Evolutionary conservation across 495 filamentous ascomycete species (phyloP).

Genomic region (Xylaria acuta): DNA sequence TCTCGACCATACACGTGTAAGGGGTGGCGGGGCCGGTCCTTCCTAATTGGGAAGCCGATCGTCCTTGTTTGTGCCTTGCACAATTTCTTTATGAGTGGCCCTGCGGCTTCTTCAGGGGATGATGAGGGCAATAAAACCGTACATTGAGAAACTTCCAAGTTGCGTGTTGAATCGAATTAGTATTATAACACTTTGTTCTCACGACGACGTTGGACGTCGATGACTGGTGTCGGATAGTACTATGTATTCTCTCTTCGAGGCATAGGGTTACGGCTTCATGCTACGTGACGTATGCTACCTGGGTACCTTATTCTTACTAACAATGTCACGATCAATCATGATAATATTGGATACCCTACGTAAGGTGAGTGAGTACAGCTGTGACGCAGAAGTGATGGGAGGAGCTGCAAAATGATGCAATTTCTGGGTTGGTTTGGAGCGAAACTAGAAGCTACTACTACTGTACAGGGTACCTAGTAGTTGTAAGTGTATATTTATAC

Average conservation of each 20-base stretch:
- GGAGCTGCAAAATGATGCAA: conserved; percentile 14
- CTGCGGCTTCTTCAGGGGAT: neutral
- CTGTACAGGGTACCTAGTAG: too few species aligned
- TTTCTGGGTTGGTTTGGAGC: neutral
- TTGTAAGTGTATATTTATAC: conserved; percentile 5
- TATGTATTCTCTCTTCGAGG: neutral
- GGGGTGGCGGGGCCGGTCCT: conserved; percentile 1
- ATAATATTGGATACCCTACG: neutral
- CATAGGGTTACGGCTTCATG: neutral
- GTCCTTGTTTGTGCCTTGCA: neutral
- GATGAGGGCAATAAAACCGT: neutral
- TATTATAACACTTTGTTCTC: neutral
- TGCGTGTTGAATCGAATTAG: neutral
- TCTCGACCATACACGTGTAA: neutral
- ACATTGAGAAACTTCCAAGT: neutral
- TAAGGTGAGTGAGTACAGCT: neutral
- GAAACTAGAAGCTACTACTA: too few species aligned
- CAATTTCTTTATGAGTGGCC: neutral
- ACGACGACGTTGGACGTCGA: neutral
- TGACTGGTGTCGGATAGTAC: neutral
- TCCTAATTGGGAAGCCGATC: conserved; percentile 13
- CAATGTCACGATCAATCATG: neutral
- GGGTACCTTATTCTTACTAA: neutral
- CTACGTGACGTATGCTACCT: neutral
- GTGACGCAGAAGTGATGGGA: neutral